These are phyloP conservation scores for Grosmannia serpens DNA, from an alignment of 2,329 filamentous ascomycete genomes.

Conservation along the genomic window DNA sequence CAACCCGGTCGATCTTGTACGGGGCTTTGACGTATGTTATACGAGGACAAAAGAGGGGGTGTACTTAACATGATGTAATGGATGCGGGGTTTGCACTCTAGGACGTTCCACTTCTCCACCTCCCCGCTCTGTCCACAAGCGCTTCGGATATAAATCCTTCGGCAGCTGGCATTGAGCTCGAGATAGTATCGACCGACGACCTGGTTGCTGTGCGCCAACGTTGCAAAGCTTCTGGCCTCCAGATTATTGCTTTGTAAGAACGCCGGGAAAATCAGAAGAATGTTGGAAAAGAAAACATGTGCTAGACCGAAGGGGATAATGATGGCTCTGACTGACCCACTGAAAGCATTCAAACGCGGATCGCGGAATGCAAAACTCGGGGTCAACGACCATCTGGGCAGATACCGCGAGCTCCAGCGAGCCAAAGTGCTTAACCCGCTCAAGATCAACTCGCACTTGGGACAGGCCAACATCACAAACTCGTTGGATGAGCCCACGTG, in stretches of 20 bases:
- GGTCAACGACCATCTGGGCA: background rate
- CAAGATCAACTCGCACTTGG: too few relatives aligned
- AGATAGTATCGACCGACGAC: background rate
- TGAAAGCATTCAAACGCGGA: background rate
- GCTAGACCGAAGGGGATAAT: background rate
- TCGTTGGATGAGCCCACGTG: too few relatives aligned
- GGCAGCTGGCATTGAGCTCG: background rate
- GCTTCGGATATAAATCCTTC: too few relatives aligned
- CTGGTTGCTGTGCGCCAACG: background rate
- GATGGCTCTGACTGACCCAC: background rate
- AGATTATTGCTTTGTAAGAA: background rate
- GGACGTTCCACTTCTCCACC: background rate
- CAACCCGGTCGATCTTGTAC: background rate
- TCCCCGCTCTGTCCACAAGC: background rate
- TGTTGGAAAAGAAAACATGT: too few relatives aligned
- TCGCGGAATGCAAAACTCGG: background rate
- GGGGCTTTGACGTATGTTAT: background rate
- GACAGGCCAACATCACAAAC: too few relatives aligned
- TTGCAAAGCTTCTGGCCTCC: background rate
- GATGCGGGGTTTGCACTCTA: background rate
- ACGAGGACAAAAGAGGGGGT: background rate
- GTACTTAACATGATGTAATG: background rate
- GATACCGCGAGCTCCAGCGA: conserved; percentile 1
- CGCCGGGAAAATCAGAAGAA: background rate
- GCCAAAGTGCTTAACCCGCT: too few relatives aligned